Evolutionary conservation across 805 yeast species (phyloP), one percentile per base, ranked within the genome.

Genomic region (Hanseniaspora pseudoguilliermondii): DNA sequence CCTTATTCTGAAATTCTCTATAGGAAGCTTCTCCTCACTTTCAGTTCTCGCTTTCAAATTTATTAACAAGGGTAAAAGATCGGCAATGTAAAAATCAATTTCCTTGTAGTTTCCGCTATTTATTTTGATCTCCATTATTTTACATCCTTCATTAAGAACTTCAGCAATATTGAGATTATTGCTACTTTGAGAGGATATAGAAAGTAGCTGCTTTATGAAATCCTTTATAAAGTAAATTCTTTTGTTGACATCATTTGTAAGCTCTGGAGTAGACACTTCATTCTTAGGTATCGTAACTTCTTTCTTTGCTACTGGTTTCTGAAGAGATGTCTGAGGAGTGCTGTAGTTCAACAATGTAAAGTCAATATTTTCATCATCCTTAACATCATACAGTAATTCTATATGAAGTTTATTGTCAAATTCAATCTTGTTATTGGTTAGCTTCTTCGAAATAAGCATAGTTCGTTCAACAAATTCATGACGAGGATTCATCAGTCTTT

Each of bases 181-280:
- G 20, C 72, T 73, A 5, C 72, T 68, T 2, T 70, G 64, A 32
- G 76, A 76, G 0, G 74, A 71, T 11, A 71, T 69, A 6, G 44
- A 34, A 18, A 84, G 25, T 23, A 53, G 71, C 61, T 83, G 84
- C 15, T 71, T 67, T 5, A 87, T 62, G 21, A 90, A 69, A 59
- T 88, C 95, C 60, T 84, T 82, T 41, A 91, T 68, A 62, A 87
- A 91, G 1, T 86, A 83, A 16, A 83, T 82, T 25, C 79, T 81
- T 52, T 72, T 74, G 11, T 68, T 69, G 36, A 70, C 72, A 4
- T 62, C 64, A 2, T 63, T 63, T 5, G 61, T 64, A 5, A 67
- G 70, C 2, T 62, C 68, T 5, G 47, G 25, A 5, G 16, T 13
- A 23, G 18, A 10, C 13, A 41, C 10, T 38, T 69, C 73, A 18